Evolutionary conservation across 371 early-diverging fungal species (phyloP).

Genomic region (Mortierella sp.): DNA sequence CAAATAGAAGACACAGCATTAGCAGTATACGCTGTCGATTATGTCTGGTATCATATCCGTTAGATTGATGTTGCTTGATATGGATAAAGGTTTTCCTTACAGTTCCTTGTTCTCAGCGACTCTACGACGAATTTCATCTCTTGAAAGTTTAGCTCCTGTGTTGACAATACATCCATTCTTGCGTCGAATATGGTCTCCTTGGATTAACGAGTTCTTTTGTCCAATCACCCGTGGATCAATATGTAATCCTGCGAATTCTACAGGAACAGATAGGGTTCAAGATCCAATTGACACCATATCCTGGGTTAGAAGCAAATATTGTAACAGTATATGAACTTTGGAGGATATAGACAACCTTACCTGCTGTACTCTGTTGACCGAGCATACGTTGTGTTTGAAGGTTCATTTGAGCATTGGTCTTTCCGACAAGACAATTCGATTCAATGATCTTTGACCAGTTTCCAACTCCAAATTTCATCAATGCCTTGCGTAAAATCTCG

Average conservation of each 20-base stretch:
- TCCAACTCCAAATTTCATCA: slow-evolving; percentile 92
- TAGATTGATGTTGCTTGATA: no score
- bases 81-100: slow-evolving; percentile 49
- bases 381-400: slow-evolving; percentile 92
- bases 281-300: no score
- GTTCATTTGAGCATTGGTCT: slow-evolving; percentile 96
- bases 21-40: no score
- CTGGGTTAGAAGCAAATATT: no score
- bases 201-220: slow-evolving; percentile 81
- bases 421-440: slow-evolving; percentile 87
- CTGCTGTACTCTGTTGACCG: slow-evolving; percentile 94
- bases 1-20: no score
- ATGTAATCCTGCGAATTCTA: slow-evolving; percentile 92
- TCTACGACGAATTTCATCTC: slow-evolving; percentile 79
- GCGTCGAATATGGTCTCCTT: slow-evolving; percentile 85
- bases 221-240: slow-evolving; percentile 90
- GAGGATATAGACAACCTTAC: slow-evolving; percentile 52
- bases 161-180: slow-evolving; percentile 94
- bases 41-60: no score
- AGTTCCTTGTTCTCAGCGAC: slow-evolving; percentile 77
- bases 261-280: background rate
- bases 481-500: slow-evolving; percentile 83
- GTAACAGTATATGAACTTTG: no score
- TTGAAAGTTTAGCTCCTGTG: slow-evolving; percentile 82
- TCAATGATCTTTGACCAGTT: slow-evolving; percentile 96